phyloP scores from a whole-genome alignment of 345 rosid species.

The Eucalyptus erythrocorys region DNA sequence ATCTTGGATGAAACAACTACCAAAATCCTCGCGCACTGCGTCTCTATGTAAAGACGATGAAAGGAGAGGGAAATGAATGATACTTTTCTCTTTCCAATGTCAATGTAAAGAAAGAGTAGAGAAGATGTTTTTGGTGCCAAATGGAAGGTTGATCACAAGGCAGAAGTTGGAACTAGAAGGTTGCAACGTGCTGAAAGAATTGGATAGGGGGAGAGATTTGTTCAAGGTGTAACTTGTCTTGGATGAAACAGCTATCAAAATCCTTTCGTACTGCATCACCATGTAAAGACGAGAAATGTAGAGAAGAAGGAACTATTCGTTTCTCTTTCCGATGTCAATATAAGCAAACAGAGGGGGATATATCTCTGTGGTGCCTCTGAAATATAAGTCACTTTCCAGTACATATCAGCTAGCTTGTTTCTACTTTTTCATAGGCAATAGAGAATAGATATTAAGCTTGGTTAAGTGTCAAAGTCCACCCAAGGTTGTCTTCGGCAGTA shows the following conservation, averaged over 20 bases:
- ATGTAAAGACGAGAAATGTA: not conserved
- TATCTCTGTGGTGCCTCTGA: not conserved
- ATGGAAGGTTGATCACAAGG: not conserved
- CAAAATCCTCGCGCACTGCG: not conserved
- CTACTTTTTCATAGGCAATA: not conserved
- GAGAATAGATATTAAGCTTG: not conserved
- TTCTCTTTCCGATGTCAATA: not conserved
- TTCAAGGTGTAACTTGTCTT: not conserved
- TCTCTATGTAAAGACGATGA: not conserved
- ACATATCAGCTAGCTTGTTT: rapidly evolving
- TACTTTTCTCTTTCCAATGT: not conserved
- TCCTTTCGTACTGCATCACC: not conserved
- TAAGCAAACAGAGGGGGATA: rapidly evolving
- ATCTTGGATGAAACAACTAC: not conserved
- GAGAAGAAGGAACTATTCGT: not conserved
- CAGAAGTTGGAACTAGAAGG: not conserved
- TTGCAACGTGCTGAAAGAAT: not conserved
- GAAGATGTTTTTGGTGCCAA: not conserved
- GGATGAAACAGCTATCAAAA: not conserved
- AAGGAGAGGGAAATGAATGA: not conserved
- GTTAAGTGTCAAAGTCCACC: slow-evolving; percentile 10
- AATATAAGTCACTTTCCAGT: rapidly evolving
- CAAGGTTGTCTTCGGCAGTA: slow-evolving; percentile 2
- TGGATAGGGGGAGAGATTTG: not conserved
- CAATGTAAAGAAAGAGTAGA: not conserved